Conservation (phyloP, 345 rosid species). For the Toxicodendron radicans region DNA sequence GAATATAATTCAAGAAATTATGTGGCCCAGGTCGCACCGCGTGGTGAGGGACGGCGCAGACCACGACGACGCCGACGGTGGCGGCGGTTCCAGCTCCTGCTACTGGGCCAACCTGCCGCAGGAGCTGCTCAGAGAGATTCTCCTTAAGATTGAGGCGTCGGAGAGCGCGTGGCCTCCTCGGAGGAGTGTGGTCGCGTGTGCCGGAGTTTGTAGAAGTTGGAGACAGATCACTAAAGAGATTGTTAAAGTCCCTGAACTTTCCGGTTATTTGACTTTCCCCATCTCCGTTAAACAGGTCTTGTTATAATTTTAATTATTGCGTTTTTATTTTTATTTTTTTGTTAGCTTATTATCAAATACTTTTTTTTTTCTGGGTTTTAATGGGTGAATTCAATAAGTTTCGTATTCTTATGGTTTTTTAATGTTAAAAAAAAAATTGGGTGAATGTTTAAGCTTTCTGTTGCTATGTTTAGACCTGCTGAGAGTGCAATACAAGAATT, state of each 20-base stretch:
- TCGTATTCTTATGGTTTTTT: background rate
- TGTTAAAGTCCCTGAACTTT: slow-evolving; percentile 60
- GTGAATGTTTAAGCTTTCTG: background rate
- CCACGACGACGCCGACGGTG: background rate
- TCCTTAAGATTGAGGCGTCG: slow-evolving; percentile 58
- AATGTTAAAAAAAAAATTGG: too few relatives aligned
- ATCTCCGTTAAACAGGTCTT: slow-evolving; percentile 80
- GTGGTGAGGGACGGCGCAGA: slow-evolving; percentile 40
- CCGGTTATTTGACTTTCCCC: slow-evolving; percentile 77
- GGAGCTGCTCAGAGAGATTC: slow-evolving; percentile 72
- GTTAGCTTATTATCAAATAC: background rate
- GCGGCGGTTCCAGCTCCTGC: slow-evolving; percentile 29
- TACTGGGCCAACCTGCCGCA: slow-evolving; percentile 77
- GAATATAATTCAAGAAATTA: slow-evolving; percentile 44
- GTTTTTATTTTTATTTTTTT: background rate
- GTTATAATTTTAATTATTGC: background rate
- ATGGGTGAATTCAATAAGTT: background rate
- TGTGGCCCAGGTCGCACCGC: slow-evolving; percentile 55
- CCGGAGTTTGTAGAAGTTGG: slow-evolving; percentile 84
- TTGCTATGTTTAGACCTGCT: background rate
- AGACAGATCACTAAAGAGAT: slow-evolving; percentile 59
- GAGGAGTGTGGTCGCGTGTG: slow-evolving; percentile 75
- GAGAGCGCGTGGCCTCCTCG: slow-evolving; percentile 74
- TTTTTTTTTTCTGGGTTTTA: background rate
- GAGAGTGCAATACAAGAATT: background rate